A percentile compares a stretch with the other conserved stretches of the same genome.
These are phyloP conservation scores for Pilobolus umbonatus DNA, from an alignment of 192 early-diverging fungal species.

Conservation along the genomic window DNA sequence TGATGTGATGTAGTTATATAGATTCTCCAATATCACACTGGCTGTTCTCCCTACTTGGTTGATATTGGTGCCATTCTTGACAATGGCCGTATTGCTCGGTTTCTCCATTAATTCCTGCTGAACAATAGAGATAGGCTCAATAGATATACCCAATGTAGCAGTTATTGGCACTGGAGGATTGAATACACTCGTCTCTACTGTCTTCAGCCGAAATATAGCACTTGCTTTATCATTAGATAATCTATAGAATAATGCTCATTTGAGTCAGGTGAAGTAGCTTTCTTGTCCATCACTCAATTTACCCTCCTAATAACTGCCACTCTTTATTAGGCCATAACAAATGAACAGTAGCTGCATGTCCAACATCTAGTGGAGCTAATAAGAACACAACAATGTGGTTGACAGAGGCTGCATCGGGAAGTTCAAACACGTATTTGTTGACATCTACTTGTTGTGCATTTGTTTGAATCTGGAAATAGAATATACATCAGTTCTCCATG, in stretches of 20 bases:
- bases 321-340: constrained; percentile 79
- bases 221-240: constrained; percentile 83
- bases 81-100: constrained; percentile 6
- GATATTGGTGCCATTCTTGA: constrained; percentile 15
- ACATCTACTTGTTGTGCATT: constrained; percentile 86
- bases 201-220: constrained; percentile 66
- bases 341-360: constrained; percentile 92
- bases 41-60: constrained; percentile 51
- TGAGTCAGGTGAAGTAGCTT: background rate
- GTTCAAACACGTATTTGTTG: constrained; percentile 86
- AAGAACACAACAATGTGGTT: constrained; percentile 97
- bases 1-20: constrained; percentile 75
- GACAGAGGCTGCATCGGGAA: constrained; percentile 77
- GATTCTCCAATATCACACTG: constrained; percentile 57
- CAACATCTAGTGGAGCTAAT: constrained; percentile 86
- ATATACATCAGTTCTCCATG: background rate
- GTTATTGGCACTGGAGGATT: constrained; percentile 20
- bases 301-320: constrained; percentile 75
- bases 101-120: constrained; percentile 44
- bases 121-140: constrained; percentile 80
- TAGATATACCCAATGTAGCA: constrained; percentile 86
- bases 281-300: too few species aligned
- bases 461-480: constrained; percentile 68
- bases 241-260: constrained; percentile 34
- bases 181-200: background rate